Percentiles rank a stretch among this genome's conserved stretches.
Conservation (phyloP, 345 rosid genomes). For the Aquilaria yunnanensis region DNA sequence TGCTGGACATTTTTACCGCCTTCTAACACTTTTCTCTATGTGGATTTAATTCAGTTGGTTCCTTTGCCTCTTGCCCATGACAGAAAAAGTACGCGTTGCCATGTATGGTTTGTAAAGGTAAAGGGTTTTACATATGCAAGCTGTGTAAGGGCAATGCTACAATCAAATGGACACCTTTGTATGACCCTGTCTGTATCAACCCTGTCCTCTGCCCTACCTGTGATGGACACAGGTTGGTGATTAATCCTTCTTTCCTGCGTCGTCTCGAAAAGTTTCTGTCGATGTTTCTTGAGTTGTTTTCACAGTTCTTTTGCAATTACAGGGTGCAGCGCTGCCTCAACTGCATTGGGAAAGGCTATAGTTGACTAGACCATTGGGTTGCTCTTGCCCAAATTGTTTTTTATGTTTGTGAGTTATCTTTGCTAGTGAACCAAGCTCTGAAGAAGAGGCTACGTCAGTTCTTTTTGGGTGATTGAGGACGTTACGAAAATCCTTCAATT, state of each 20-base stretch:
- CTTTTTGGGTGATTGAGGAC: no score
- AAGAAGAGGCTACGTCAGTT: no score
- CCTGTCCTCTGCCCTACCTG: constrained; percentile 93
- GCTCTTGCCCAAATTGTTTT: no score
- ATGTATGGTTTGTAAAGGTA: constrained; percentile 61
- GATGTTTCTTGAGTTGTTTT: not conserved
- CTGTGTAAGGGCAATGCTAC: constrained; percentile 70
- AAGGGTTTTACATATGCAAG: constrained; percentile 84
- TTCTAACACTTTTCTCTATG: not conserved
- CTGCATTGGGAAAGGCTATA: constrained; percentile 60
- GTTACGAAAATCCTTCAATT: no score
- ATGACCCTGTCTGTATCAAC: constrained; percentile 67
- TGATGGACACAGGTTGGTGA: constrained; percentile 74
- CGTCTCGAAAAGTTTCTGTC: not conserved
- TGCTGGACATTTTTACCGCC: not conserved
- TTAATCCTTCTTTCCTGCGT: not conserved
- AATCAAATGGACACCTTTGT: constrained; percentile 72
- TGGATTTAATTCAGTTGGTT: not conserved
- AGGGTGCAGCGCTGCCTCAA: constrained; percentile 82
- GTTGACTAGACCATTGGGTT: constrained; percentile 6
- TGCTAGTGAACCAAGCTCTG: no score
- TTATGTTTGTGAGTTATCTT: no score
- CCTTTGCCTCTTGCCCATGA: not conserved
- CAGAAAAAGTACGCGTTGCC: constrained; percentile 45
- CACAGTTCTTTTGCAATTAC: constrained; percentile 11